Evolutionary conservation across 441 rosid genomes (phyloP).

Genomic region (Croton laevigatus): DNA sequence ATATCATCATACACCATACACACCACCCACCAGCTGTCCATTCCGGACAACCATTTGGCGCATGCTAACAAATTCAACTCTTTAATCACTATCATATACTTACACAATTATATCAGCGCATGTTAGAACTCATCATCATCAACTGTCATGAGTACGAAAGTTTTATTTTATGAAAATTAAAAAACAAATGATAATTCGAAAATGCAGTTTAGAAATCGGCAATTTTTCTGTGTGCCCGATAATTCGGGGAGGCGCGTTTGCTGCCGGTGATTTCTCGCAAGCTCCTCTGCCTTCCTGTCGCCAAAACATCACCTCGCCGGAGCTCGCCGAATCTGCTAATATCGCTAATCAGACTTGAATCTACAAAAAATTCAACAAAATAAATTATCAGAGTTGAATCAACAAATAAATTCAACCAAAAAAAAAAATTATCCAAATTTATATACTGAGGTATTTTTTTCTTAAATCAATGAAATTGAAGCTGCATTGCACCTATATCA

Average conservation of each 20-base stretch:
- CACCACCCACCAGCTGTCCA: constrained; percentile 38
- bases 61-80: not conserved
- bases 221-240: constrained; percentile 59
- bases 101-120: not conserved
- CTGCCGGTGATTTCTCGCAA: constrained; percentile 46
- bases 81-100: constrained; percentile 19
- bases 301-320: constrained; percentile 43
- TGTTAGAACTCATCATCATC: not conserved
- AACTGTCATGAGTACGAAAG: not conserved
- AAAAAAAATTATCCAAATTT: not conserved
- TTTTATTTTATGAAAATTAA: not conserved
- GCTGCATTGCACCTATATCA: constrained; percentile 62
- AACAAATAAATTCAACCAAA: not conserved
- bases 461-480: constrained; percentile 7
- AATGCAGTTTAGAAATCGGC: constrained; percentile 43
- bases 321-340: constrained; percentile 32
- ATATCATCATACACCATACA: too few species aligned
- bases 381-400: constrained; percentile 18
- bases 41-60: constrained; percentile 7
- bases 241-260: constrained; percentile 27
- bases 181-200: constrained; percentile 8
- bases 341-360: constrained; percentile 29
- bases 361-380: constrained; percentile 14
- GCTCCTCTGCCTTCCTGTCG: constrained; percentile 63
- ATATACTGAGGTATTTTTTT: not conserved